A percentile compares a stretch with the other conserved stretches of the same genome.
These are phyloP conservation scores for Paracoccidioides brasiliensis DNA, from an alignment of 2,329 filamentous ascomycete genomes.

Conservation along the genomic window DNA sequence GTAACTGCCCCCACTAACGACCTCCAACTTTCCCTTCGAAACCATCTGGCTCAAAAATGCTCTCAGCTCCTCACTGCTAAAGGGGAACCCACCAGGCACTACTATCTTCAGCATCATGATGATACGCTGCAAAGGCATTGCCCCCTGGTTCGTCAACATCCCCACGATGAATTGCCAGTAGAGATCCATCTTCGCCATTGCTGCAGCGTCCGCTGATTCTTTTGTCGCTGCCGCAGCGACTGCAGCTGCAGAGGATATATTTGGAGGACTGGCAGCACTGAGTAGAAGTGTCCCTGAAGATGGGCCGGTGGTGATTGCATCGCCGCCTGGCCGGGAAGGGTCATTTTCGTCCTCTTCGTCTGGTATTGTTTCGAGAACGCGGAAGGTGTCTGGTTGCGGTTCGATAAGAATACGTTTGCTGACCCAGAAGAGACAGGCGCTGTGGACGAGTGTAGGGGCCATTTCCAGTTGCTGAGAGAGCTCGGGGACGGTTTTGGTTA, in stretches of 20 bases:
- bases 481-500: conserved; percentile 30
- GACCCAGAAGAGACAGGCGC: conserved; percentile 51
- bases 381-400: conserved; percentile 38
- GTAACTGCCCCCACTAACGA: conserved; percentile 55
- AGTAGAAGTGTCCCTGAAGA: conserved; percentile 8
- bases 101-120: conserved; percentile 93
- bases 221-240: conserved; percentile 31
- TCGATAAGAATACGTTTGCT: conserved; percentile 41
- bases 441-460: conserved; percentile 43
- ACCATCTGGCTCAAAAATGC: conserved; percentile 72
- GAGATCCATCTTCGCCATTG: conserved; percentile 55
- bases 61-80: conserved; percentile 75
- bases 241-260: conserved; percentile 15
- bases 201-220: conserved; percentile 41
- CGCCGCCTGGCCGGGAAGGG: conserved; percentile 11
- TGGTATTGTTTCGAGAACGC: conserved; percentile 43
- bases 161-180: conserved; percentile 89
- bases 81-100: conserved; percentile 75
- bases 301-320: conserved; percentile 13
- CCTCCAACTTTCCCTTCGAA: conserved; percentile 54
- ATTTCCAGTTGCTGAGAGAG: conserved; percentile 41
- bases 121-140: conserved; percentile 71
- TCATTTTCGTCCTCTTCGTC: conserved; percentile 17
- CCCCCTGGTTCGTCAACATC: conserved; percentile 86
- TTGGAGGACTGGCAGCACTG: conserved; percentile 1